These are phyloP conservation scores for Aspergillus diversus DNA, from an alignment of 495 filamentous ascomycete species.

Conservation along the genomic window DNA sequence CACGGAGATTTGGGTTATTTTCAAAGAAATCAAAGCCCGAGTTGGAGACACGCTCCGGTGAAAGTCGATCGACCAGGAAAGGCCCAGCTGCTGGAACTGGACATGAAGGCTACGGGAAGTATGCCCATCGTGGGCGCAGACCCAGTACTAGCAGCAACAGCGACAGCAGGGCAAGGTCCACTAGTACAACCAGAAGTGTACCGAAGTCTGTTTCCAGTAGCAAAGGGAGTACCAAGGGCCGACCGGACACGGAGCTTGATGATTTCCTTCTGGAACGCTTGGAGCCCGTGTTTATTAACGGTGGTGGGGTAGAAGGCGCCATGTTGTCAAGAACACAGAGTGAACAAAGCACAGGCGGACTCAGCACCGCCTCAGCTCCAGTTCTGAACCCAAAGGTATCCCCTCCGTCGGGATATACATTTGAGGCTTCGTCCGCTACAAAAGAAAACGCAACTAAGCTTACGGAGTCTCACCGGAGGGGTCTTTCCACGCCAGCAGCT, in stretches of 20 bases:
- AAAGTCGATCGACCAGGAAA: conserved; percentile 65
- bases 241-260: conserved; percentile 60
- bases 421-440: conserved; percentile 40
- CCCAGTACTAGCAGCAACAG: conserved; percentile 52
- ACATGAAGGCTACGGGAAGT: conserved; percentile 92
- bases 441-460: not conserved
- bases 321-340: conserved; percentile 65
- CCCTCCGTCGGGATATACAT: conserved; percentile 34
- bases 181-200: conserved; percentile 56
- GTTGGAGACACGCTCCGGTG: conserved; percentile 51
- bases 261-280: conserved; percentile 77
- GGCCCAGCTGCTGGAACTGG: conserved; percentile 92
- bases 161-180: conserved; percentile 53
- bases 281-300: conserved; percentile 84
- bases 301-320: conserved; percentile 58
- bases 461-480: conserved; percentile 12
- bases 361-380: conserved; percentile 47
- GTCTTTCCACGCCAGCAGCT: conserved; percentile 8
- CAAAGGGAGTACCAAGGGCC: conserved; percentile 57
- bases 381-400: conserved; percentile 25
- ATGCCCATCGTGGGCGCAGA: conserved; percentile 54
- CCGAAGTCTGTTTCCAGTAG: conserved; percentile 51
- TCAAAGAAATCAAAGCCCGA: conserved; percentile 71
- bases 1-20: conserved; percentile 76
- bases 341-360: conserved; percentile 59